phyloP scores from a whole-genome alignment of 768 basidiomycete species.

The Artomyces pyxidatus region DNA sequence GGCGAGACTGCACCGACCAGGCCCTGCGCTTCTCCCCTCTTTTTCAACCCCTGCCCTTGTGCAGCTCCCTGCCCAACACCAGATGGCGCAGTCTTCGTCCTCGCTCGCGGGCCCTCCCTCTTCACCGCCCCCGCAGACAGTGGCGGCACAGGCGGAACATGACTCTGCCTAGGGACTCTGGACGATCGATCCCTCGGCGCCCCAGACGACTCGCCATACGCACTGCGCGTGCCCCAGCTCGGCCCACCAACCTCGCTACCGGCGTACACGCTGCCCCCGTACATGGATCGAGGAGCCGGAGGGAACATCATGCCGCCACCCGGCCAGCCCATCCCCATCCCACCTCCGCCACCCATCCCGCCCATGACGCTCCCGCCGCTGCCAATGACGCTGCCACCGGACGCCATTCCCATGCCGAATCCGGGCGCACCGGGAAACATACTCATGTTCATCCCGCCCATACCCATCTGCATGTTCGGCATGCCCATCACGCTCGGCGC shows the following conservation, averaged over 20 bases:
- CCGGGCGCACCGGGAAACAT: slow-evolving; percentile 6
- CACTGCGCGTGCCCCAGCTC: slow-evolving; percentile 51
- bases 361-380: slow-evolving; percentile 8
- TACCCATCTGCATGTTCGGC: slow-evolving; percentile 26
- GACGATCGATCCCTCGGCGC: slow-evolving; percentile 21
- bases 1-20: slow-evolving; percentile 19
- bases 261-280: slow-evolving; percentile 61
- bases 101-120: slow-evolving; percentile 16
- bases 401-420: slow-evolving; percentile 17
- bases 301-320: slow-evolving; percentile 46
- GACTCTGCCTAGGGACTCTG: slow-evolving; percentile 10
- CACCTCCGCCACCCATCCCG: slow-evolving; percentile 23
- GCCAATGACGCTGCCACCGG: background rate
- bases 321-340: slow-evolving; percentile 36
- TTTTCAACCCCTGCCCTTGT: slow-evolving; percentile 1
- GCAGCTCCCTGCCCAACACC: slow-evolving; percentile 2
- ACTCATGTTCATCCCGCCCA: slow-evolving; percentile 19
- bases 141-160: slow-evolving; percentile 2
- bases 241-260: slow-evolving; percentile 29
- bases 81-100: slow-evolving; percentile 26
- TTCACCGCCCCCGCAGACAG: slow-evolving; percentile 1
- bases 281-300: slow-evolving; percentile 43
- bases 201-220: slow-evolving; percentile 49
- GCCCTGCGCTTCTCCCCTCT: slow-evolving; percentile 5
- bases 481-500: slow-evolving; percentile 25